Percentiles rank a stretch among this genome's conserved stretches.
Conservation (phyloP, 441 rosid genomes). For the Aleurites moluccanus region DNA sequence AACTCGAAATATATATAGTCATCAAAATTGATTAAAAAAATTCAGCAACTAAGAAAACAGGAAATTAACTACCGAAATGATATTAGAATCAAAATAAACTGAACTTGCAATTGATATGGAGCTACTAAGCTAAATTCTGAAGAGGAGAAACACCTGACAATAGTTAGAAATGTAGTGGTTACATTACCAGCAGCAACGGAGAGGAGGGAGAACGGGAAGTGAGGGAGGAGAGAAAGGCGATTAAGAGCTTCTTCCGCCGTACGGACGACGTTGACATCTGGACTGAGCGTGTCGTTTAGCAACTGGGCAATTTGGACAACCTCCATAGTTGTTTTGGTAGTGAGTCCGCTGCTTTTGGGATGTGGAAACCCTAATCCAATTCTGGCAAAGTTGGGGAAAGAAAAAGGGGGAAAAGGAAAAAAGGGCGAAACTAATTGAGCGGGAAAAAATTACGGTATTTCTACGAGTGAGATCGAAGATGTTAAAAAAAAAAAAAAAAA, state of each 20-base stretch:
- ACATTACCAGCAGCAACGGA: conserved; percentile 55
- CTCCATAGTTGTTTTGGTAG: conserved; percentile 34
- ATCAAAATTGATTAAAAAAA: neutral
- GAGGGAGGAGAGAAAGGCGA: conserved; percentile 58
- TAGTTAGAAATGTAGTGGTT: neutral
- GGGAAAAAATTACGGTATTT: conserved; percentile 19
- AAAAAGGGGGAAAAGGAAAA: neutral
- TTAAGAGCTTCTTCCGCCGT: conserved; percentile 67
- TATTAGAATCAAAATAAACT: no score
- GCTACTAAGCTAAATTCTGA: neutral
- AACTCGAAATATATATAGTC: neutral
- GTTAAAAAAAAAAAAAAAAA: no score
- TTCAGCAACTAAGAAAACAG: neutral
- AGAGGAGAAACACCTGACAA: neutral
- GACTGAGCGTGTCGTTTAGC: conserved; percentile 60
- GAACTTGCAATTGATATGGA: neutral
- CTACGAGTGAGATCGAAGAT: neutral
- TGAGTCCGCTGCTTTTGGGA: conserved; percentile 6
- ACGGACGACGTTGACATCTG: conserved; percentile 51
- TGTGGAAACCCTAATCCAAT: conserved; percentile 32
- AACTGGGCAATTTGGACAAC: conserved; percentile 45
- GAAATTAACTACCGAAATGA: neutral
- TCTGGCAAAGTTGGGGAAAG: neutral
- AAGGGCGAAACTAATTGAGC: conserved; percentile 22
- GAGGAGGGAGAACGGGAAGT: conserved; percentile 71